Conservation (phyloP, 805 yeast genomes). For the Wickerhamomyces sydowiorum region DNA sequence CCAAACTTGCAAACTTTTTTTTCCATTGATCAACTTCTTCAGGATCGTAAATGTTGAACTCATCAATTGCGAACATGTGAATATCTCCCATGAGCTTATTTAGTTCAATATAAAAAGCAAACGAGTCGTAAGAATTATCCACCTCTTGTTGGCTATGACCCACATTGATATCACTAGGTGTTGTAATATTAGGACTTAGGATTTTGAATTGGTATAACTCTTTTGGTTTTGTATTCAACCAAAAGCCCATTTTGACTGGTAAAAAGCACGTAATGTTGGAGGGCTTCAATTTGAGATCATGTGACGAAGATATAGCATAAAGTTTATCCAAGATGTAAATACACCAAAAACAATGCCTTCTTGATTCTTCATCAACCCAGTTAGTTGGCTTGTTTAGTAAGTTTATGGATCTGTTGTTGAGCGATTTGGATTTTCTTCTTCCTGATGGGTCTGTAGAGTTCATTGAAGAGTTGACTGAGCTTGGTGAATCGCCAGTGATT, state of each 20-base stretch:
- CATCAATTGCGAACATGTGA: constrained; percentile 16
- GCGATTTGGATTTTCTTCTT: constrained; percentile 12
- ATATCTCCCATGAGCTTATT: constrained; percentile 19
- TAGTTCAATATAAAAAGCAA: constrained; percentile 17
- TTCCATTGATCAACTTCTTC: constrained; percentile 14
- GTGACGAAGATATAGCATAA: constrained; percentile 19
- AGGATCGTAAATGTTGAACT: constrained; percentile 13
- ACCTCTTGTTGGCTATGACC: background rate
- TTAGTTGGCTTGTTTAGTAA: constrained; percentile 14
- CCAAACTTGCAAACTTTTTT: constrained; percentile 12
- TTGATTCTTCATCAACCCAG: constrained; percentile 21
- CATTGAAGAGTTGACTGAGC: constrained; percentile 9
- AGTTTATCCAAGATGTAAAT: constrained; percentile 18
- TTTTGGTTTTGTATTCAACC: constrained; percentile 8
- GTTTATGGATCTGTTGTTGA: constrained; percentile 13
- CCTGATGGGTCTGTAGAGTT: constrained; percentile 11
- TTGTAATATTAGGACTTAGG: background rate
- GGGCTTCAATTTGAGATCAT: constrained; percentile 18
- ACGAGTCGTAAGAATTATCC: constrained; percentile 16
- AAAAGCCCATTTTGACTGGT: constrained; percentile 12
- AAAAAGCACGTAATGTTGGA: constrained; percentile 11
- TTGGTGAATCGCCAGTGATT: constrained; percentile 14
- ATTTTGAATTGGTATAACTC: background rate
- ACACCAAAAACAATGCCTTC: constrained; percentile 23
- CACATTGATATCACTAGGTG: background rate